Percentiles rank a stretch among this genome's conserved stretches.
These are phyloP conservation scores for Myriosclerotinia scirpicola DNA, from an alignment of 2,329 filamentous ascomycete species.

Conservation along the genomic window DNA sequence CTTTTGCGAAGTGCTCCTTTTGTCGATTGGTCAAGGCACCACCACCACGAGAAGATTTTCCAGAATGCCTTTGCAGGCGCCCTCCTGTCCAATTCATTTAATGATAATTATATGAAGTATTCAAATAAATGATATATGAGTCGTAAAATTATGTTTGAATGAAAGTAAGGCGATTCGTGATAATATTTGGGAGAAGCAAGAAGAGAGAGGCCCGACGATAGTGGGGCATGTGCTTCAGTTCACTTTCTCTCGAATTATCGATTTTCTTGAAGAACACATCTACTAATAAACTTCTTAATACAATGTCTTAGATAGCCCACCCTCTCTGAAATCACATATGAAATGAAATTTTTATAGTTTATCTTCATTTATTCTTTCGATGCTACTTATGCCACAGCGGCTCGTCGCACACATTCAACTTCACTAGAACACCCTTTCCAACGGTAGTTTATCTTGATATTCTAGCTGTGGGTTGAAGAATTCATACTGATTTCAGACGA, in stretches of 20 bases:
- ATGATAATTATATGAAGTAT: neutral
- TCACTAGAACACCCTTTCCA: neutral
- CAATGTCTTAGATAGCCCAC: too few relatives aligned
- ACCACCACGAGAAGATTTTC: constrained; percentile 39
- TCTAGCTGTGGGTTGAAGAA: neutral
- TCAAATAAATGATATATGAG: neutral
- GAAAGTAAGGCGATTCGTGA: neutral
- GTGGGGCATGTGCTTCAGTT: neutral
- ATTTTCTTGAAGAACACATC: neutral
- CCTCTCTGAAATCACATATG: too few relatives aligned
- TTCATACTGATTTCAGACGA: neutral
- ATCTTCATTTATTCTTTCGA: neutral
- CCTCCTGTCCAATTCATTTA: constrained; percentile 54
- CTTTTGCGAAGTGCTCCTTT: constrained; percentile 50
- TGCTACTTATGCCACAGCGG: neutral
- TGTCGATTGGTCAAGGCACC: constrained; percentile 40
- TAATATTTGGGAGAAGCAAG: neutral
- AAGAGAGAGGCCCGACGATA: neutral
- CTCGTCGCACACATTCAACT: neutral
- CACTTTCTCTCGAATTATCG: neutral
- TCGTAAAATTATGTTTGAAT: neutral
- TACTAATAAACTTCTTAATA: neutral
- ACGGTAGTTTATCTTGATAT: neutral
- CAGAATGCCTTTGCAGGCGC: constrained; percentile 46
- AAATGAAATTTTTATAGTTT: neutral